Base-by-base conservation (phyloP, 2,329 filamentous ascomycete genomes). In the Trichoderma sp. region DNA sequence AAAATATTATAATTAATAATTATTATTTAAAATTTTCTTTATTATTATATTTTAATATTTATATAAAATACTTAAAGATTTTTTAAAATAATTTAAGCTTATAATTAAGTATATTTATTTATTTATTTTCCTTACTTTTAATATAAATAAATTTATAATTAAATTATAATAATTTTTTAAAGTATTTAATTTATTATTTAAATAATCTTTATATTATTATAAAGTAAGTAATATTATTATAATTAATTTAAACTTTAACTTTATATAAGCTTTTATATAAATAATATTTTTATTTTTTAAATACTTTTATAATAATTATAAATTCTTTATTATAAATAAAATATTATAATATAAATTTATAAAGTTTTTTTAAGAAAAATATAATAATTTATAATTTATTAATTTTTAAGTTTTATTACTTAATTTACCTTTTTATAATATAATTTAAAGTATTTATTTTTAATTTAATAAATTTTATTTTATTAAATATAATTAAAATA, bases 221-320 rank as follows among this genome's bases (percentile, higher is more conserved):
- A 59, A 74, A 73, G 5, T 70, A 70, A 16, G 16, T 55, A 29
- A 72, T 75, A 70, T 76, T 75, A 27, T 74, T 72, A 72, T 75
- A 72, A 43, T 73, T 59, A 27, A 65, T 73, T 69, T 72, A 74
- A 37, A 75, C 47, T 43, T 72, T 73, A 57, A 73, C 27, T 27
- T 72, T 56, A 59, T 72, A 71, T 3, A 71, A 57, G 24, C 31
- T 73, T 69, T 37, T 43, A 29, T 59, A 31, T 13, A 74, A n/a
- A 33, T 76, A 75, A 24, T 74, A 27, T 27, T 4, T 27, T 27
- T 27, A 27, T 27, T 27, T 4, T 4, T 27, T 27, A 27, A 27
- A 27, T 27, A 4, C 27, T 27, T 27, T 27, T 66, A 75, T 62
- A 31, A 77, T 76, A 8, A 52, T 43, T 19, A 75, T 59, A 35